Percentiles rank a stretch among this genome's conserved stretches.
phyloP scores from a whole-genome alignment of 371 early-diverging fungal genomes.

The Actinomortierella wolfii region DNA sequence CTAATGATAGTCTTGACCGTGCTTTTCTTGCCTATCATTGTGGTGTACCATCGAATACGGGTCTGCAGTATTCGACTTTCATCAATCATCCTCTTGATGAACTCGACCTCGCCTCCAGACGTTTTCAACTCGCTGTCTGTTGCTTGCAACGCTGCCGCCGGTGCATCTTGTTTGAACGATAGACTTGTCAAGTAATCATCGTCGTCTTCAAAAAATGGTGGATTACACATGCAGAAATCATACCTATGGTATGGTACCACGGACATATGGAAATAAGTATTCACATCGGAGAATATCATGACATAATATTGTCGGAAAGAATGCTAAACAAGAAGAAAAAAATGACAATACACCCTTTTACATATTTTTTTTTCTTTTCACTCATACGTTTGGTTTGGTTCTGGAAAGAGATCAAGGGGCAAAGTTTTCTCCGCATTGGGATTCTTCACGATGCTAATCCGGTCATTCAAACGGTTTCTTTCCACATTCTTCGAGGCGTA shows the following conservation, averaged over 20 bases:
- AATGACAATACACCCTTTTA: neutral
- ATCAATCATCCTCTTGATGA: constrained; percentile 48
- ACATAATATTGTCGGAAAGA: neutral
- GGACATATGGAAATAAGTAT: no score
- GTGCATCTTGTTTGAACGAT: constrained; percentile 11
- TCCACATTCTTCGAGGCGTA: constrained; percentile 20
- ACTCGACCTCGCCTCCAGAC: constrained; percentile 57
- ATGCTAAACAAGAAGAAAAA: neutral
- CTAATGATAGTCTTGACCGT: constrained; percentile 17
- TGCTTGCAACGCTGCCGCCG: constrained; percentile 47
- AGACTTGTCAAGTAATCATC: constrained; percentile 27
- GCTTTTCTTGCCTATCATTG: constrained; percentile 36
- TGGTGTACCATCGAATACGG: constrained; percentile 38
- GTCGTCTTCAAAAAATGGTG: constrained; percentile 42
- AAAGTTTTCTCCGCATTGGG: constrained; percentile 6
- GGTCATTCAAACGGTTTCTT: constrained; percentile 15
- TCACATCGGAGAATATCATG: neutral
- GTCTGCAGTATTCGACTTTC: constrained; percentile 42
- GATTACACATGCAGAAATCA: constrained; percentile 41
- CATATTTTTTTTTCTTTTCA: constrained; percentile 19
- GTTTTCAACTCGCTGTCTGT: constrained; percentile 56
- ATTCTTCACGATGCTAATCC: constrained; percentile 20
- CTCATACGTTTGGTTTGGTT: constrained; percentile 18
- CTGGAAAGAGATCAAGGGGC: constrained; percentile 11
- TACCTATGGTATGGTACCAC: constrained; percentile 42